These are phyloP conservation scores for Xerocomus brunneocitrinus DNA, from an alignment of 768 basidiomycete species.

Conservation along the genomic window DNA sequence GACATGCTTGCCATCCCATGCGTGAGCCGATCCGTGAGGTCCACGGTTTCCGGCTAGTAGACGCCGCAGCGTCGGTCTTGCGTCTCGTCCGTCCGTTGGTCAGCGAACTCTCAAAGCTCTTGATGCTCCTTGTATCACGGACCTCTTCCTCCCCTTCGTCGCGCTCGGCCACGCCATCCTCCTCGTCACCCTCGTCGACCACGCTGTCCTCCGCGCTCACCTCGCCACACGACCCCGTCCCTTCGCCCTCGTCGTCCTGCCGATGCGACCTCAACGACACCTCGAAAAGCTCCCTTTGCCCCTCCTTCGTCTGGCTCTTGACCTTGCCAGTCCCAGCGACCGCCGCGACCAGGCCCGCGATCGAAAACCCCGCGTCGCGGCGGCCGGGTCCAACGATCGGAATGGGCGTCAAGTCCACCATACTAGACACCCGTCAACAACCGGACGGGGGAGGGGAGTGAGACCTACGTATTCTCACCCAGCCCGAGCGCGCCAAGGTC, in stretches of 20 bases:
- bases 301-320: conserved; percentile 25
- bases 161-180: conserved; percentile 24
- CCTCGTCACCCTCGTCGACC: conserved; percentile 22
- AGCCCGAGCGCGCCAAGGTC: conserved; percentile 72
- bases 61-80: conserved; percentile 33
- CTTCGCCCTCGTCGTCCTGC: not conserved
- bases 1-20: conserved; percentile 37
- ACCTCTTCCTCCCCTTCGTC: conserved; percentile 29
- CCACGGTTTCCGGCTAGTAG: not conserved
- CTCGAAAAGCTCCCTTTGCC: conserved; percentile 51
- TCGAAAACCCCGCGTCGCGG: conserved; percentile 77
- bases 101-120: conserved; percentile 87
- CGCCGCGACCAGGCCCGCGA: conserved; percentile 43
- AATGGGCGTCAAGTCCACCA: conserved; percentile 78
- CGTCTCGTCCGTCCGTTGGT: conserved; percentile 42
- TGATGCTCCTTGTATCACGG: conserved; percentile 68
- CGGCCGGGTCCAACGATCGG: conserved; percentile 67
- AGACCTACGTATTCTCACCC: conserved; percentile 54
- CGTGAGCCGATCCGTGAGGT: conserved; percentile 74
- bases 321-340: no score
- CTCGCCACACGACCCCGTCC: conserved; percentile 1
- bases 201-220: conserved; percentile 8
- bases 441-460: not conserved
- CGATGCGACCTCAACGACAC: conserved; percentile 40
- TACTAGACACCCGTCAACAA: conserved; percentile 39